These are phyloP conservation scores for Daldinia sp. DNA, from an alignment of 2,329 filamentous ascomycete species.

Conservation along the genomic window DNA sequence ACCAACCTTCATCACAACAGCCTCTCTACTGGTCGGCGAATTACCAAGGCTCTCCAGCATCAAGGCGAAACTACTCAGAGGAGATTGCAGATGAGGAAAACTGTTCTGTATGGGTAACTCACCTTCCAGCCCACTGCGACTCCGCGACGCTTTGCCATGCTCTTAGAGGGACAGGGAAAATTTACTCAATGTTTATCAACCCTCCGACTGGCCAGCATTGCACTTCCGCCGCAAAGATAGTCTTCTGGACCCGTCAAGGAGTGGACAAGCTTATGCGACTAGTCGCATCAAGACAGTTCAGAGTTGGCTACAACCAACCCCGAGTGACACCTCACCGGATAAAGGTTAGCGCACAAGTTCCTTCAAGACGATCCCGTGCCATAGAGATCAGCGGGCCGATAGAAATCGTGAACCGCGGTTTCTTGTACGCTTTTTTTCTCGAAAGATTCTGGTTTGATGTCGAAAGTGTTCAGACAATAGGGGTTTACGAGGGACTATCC, in stretches of 20 bases:
- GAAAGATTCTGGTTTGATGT: neutral
- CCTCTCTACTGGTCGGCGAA: neutral
- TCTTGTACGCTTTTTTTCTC: neutral
- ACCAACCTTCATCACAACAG: neutral
- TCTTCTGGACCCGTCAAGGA: slow-evolving; percentile 16
- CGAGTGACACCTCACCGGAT: slow-evolving; percentile 7
- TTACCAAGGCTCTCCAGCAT: neutral
- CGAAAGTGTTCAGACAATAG: neutral
- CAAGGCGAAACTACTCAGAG: neutral
- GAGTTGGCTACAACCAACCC: neutral
- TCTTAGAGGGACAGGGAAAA: slow-evolving; percentile 8
- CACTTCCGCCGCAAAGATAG: slow-evolving; percentile 13
- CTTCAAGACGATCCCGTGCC: slow-evolving; percentile 3
- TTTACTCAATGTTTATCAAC: slow-evolving; percentile 12
- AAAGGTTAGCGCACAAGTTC: neutral
- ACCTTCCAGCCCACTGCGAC: neutral
- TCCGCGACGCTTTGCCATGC: neutral
- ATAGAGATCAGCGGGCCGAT: slow-evolving; percentile 9
- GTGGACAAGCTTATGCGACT: neutral
- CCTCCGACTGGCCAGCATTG: neutral
- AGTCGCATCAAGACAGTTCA: neutral
- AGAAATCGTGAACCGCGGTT: slow-evolving; percentile 2
- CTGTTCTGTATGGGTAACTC: slow-evolving; percentile 11
- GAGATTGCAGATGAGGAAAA: neutral
- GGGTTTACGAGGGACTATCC: neutral